Percentiles rank a stretch among this genome's conserved stretches.
phyloP scores from a whole-genome alignment of 192 early-diverging fungal species.

The Fimicolochytrium jonesii region DNA sequence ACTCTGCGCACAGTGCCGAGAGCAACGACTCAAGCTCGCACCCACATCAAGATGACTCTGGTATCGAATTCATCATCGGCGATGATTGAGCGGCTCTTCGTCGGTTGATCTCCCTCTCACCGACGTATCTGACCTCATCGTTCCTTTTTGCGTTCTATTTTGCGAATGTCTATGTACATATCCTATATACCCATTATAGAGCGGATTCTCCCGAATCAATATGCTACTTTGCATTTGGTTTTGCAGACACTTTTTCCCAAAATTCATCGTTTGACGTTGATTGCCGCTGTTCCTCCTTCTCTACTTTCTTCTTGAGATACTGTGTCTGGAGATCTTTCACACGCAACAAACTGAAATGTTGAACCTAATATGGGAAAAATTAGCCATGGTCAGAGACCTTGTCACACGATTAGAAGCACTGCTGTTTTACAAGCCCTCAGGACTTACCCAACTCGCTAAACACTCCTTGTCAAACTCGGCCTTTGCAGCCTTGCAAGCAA shows the following conservation, averaged over 20 bases:
- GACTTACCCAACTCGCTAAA: constrained; percentile 67
- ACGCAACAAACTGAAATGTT: constrained; percentile 42
- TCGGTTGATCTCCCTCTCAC: too few relatives aligned
- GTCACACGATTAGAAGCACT: too few relatives aligned
- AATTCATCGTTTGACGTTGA: constrained; percentile 24
- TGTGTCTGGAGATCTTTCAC: constrained; percentile 46
- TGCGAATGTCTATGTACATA: too few relatives aligned
- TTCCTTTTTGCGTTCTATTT: too few relatives aligned
- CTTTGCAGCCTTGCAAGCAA: constrained; percentile 51
- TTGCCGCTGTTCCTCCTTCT: constrained; percentile 26
- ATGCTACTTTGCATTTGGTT: not conserved
- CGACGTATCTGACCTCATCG: too few relatives aligned
- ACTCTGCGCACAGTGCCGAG: too few relatives aligned
- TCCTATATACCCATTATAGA: too few relatives aligned
- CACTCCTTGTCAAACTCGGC: constrained; percentile 59
- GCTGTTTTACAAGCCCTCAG: too few relatives aligned
- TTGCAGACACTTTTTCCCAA: constrained; percentile 38
- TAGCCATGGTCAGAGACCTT: too few relatives aligned
- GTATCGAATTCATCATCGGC: constrained; percentile 30
- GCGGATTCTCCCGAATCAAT: too few relatives aligned
- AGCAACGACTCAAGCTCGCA: too few relatives aligned
- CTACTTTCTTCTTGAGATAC: constrained; percentile 29
- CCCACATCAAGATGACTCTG: constrained; percentile 14
- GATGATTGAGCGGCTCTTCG: constrained; percentile 33
- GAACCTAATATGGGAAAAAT: constrained; percentile 22